phyloP scores from a whole-genome alignment of 169 alveolate species.

The Cryptosporidium sp. region DNA sequence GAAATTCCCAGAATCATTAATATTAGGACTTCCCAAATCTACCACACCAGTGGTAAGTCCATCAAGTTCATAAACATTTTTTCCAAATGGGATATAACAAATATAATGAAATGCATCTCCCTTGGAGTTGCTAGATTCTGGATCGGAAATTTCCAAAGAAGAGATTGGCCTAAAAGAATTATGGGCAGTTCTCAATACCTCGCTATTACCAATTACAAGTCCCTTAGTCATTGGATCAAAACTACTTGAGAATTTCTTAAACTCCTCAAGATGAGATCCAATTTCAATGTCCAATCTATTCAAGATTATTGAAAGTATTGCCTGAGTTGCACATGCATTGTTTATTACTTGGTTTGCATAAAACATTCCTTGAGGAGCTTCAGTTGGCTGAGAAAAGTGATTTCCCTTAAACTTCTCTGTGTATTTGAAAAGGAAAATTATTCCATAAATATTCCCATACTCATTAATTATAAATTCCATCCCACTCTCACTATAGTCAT shows the following conservation, averaged over 20 bases:
- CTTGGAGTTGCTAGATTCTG: conserved; percentile 80
- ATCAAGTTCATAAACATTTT: conserved; percentile 77
- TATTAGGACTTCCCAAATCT: background rate
- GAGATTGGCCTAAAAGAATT: conserved; percentile 84
- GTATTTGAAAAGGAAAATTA: conserved; percentile 91
- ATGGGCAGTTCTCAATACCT: conserved; percentile 84
- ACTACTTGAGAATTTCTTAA: conserved; percentile 84
- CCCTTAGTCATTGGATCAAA: conserved; percentile 89
- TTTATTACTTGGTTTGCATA: conserved; percentile 91
- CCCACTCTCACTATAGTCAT: conserved; percentile 84
- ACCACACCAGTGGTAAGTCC: conserved; percentile 80
- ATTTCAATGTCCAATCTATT: conserved; percentile 85
- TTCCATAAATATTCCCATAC: conserved; percentile 84
- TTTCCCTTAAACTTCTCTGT: conserved; percentile 77
- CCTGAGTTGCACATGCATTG: conserved; percentile 95
- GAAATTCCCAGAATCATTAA: background rate
- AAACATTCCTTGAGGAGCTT: conserved; percentile 87
- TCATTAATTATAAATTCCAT: conserved; percentile 76
- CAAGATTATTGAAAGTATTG: conserved; percentile 88
- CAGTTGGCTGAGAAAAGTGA: conserved; percentile 24
- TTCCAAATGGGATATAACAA: conserved; percentile 86
- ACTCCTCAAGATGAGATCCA: conserved; percentile 87
- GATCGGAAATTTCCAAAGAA: conserved; percentile 82
- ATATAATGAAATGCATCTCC: conserved; percentile 92
- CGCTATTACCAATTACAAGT: conserved; percentile 87